Evolutionary conservation across 2,329 filamentous ascomycete genomes (phyloP).

Genomic region (Gremmenia infestans): DNA sequence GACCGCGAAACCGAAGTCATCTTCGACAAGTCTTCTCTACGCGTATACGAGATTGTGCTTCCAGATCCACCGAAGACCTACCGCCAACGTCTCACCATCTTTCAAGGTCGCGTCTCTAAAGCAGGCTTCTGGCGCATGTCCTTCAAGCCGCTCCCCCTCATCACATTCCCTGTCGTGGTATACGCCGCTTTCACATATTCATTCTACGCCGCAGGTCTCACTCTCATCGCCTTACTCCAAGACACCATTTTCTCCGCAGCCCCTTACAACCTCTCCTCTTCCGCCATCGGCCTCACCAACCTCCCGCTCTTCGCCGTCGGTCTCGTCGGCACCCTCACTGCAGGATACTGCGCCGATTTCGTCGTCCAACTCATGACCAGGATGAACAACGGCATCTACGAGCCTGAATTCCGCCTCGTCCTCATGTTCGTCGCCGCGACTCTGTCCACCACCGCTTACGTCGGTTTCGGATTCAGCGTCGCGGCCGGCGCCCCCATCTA

Average conservation of each 20-base stretch:
- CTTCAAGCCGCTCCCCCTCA: conserved; percentile 43
- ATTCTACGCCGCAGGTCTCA: conserved; percentile 20
- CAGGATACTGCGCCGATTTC: conserved; percentile 34
- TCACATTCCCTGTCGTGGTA: conserved; percentile 44
- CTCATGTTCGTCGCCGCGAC: conserved; percentile 32
- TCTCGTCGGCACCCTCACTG: conserved; percentile 33
- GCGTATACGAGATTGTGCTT: conserved; percentile 22
- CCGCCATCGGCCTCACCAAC: conserved; percentile 19
- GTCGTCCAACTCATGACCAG: conserved; percentile 40
- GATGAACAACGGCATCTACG: conserved; percentile 46
- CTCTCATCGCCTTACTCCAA: conserved; percentile 24
- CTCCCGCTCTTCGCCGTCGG: conserved; percentile 19
- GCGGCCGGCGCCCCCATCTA: conserved; percentile 28
- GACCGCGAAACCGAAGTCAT: conserved; percentile 17
- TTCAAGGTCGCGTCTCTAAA: conserved; percentile 35
- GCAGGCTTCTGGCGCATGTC: conserved; percentile 35
- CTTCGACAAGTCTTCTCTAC: conserved; percentile 24
- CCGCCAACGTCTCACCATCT: conserved; percentile 33
- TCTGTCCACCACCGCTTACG: conserved; percentile 34
- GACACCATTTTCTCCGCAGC: conserved; percentile 19
- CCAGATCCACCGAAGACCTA: conserved; percentile 32
- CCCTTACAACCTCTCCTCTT: conserved; percentile 19
- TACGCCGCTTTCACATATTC: conserved; percentile 23
- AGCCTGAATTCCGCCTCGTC: conserved; percentile 47
- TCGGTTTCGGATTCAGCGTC: conserved; percentile 37